A percentile compares a stretch with the other conserved stretches of the same genome.
Conservation (phyloP, 2,329 filamentous ascomycete species). For the Stagonosporopsis vannaccii region DNA sequence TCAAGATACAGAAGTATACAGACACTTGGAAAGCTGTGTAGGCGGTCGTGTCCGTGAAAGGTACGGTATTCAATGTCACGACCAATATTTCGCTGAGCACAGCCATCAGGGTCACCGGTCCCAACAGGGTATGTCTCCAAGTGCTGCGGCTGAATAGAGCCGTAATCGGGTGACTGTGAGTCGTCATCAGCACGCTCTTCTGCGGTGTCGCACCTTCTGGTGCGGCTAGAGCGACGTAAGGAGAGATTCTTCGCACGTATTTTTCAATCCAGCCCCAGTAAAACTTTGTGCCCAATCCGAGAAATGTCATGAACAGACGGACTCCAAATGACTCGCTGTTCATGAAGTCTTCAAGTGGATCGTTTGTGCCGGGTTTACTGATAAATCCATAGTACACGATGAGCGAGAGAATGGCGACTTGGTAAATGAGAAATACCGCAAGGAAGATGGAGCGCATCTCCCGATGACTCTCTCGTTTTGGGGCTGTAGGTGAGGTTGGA, state of each 20-base stretch:
- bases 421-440: not conserved
- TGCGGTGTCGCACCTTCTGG: constrained; percentile 4
- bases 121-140: not conserved
- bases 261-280: constrained; percentile 10
- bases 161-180: not conserved
- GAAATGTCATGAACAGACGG: constrained; percentile 15
- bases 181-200: constrained; percentile 6
- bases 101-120: not conserved
- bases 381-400: constrained; percentile 21
- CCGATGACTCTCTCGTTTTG: not conserved
- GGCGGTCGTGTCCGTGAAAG: not conserved
- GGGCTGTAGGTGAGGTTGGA: not conserved
- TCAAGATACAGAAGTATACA: not conserved
- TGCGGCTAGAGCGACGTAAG: constrained; percentile 5
- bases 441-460: not conserved
- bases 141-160: not conserved
- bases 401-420: not conserved
- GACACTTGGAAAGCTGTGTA: not conserved
- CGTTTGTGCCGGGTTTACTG: constrained; percentile 9
- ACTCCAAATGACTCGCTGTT: constrained; percentile 17
- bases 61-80: not conserved
- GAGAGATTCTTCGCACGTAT: constrained; percentile 3
- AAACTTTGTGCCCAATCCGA: not conserved
- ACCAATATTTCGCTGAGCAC: not conserved
- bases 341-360: constrained; percentile 19